These are phyloP conservation scores for Candida neerlandica DNA, from an alignment of 1,139 yeast species.

Conservation along the genomic window DNA sequence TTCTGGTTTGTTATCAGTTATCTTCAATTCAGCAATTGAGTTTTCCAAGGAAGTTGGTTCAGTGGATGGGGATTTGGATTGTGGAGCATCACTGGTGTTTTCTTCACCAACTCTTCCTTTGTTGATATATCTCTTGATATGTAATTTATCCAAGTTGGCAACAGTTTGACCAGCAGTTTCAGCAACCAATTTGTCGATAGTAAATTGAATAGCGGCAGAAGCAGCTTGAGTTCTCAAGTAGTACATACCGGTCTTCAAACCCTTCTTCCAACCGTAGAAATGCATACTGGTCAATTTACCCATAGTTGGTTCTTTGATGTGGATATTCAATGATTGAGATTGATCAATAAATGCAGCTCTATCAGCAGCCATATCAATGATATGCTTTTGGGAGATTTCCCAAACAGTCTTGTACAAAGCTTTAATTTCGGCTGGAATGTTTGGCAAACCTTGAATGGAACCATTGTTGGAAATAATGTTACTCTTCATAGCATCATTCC, in stretches of 20 bases:
- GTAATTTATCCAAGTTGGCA: conserved; percentile 58
- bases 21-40: conserved; percentile 48
- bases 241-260: conserved; percentile 66
- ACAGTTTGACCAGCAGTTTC: conserved; percentile 49
- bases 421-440: conserved; percentile 54
- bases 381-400: conserved; percentile 59
- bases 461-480: conserved; percentile 55
- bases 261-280: conserved; percentile 65
- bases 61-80: conserved; percentile 41
- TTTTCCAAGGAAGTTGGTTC: conserved; percentile 53
- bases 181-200: conserved; percentile 48
- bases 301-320: conserved; percentile 56
- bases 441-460: conserved; percentile 53
- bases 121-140: conserved; percentile 54
- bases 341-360: conserved; percentile 63
- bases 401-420: conserved; percentile 59
- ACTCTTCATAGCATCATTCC: conserved; percentile 57
- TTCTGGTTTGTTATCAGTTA: conserved; percentile 23
- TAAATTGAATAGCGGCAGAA: conserved; percentile 62
- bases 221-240: conserved; percentile 67
- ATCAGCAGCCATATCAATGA: conserved; percentile 64
- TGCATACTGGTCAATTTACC: conserved; percentile 63
- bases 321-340: conserved; percentile 61
- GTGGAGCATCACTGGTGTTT: conserved; percentile 29
- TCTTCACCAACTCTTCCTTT: conserved; percentile 21